Conservation (phyloP, 306 rosid genomes). For the Casuarina glauca region DNA sequence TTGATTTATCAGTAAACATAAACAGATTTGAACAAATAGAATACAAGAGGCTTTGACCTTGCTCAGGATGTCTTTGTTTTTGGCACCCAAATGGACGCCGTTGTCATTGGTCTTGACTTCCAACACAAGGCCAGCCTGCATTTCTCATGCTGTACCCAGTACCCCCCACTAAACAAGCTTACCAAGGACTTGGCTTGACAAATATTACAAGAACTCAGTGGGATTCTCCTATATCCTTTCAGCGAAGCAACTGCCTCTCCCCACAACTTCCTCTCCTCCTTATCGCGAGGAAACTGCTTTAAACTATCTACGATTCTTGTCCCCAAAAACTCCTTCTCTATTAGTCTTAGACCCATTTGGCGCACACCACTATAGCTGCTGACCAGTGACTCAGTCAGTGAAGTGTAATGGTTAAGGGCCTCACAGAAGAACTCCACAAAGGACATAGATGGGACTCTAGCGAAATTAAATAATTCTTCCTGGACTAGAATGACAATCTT, state of each 20-base stretch:
- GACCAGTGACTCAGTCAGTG: constrained; percentile 54
- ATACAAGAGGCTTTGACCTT: constrained; percentile 12
- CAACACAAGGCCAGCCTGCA: constrained; percentile 50
- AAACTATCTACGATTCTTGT: constrained; percentile 53
- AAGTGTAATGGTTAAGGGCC: constrained; percentile 64
- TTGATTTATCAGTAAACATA: neutral
- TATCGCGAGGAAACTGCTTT: constrained; percentile 52
- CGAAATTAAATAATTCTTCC: constrained; percentile 58
- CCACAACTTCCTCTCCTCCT: constrained; percentile 40
- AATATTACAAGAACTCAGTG: constrained; percentile 47
- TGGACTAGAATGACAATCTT: constrained; percentile 57
- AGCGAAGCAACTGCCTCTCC: constrained; percentile 38
- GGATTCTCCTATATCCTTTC: constrained; percentile 45
- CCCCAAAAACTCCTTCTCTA: constrained; percentile 62
- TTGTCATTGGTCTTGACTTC: constrained; percentile 65
- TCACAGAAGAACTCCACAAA: constrained; percentile 73
- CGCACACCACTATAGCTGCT: constrained; percentile 32
- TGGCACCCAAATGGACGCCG: constrained; percentile 64
- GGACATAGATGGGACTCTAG: constrained; percentile 49
- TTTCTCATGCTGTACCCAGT: constrained; percentile 57
- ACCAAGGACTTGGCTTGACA: constrained; percentile 66
- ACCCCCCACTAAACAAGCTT: constrained; percentile 57
- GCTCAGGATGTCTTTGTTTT: constrained; percentile 2
- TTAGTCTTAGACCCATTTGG: constrained; percentile 32
- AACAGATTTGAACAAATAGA: neutral